Percentiles rank a stretch among this genome's conserved stretches.
These are phyloP conservation scores for Piloderma croceum DNA, from an alignment of 768 basidiomycete species.

Conservation along the genomic window DNA sequence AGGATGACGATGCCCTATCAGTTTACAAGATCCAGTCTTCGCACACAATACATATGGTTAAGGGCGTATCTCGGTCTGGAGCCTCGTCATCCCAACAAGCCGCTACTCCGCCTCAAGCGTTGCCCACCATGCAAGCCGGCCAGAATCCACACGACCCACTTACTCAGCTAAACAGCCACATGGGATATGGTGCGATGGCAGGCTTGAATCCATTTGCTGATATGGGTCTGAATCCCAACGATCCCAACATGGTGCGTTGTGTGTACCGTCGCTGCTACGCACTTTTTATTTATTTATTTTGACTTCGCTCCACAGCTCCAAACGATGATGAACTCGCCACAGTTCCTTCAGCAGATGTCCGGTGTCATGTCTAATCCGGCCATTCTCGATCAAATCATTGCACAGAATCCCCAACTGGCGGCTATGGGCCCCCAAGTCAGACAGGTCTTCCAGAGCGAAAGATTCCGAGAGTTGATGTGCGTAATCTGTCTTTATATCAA, in stretches of 20 bases:
- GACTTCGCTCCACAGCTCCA: conserved; percentile 51
- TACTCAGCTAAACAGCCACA: conserved; percentile 72
- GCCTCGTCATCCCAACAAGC: conserved; percentile 32
- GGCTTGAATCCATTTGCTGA: conserved; percentile 90
- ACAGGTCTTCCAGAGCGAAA: conserved; percentile 68
- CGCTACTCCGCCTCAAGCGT: conserved; percentile 46
- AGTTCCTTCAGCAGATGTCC: conserved; percentile 86
- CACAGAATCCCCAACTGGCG: conserved; percentile 71
- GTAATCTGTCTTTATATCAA: conserved; percentile 21
- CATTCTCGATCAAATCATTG: conserved; percentile 83
- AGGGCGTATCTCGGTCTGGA: conserved; percentile 51
- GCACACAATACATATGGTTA: conserved; percentile 93
- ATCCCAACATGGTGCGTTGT: conserved; percentile 82
- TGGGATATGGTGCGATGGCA: conserved; percentile 75
- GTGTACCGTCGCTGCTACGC: neutral
- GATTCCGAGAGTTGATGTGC: conserved; percentile 72
- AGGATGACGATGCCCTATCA: conserved; percentile 81
- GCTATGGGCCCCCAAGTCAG: conserved; percentile 78
- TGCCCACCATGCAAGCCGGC: conserved; percentile 87
- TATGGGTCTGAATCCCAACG: conserved; percentile 86
- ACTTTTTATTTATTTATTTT: conserved; percentile 2
- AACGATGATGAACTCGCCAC: conserved; percentile 77
- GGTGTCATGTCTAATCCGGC: conserved; percentile 80
- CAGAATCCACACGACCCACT: conserved; percentile 86
- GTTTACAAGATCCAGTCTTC: conserved; percentile 86